Evolutionary conservation across 192 early-diverging fungal genomes (phyloP).

Genomic region (Allomyces javanicus): DNA sequence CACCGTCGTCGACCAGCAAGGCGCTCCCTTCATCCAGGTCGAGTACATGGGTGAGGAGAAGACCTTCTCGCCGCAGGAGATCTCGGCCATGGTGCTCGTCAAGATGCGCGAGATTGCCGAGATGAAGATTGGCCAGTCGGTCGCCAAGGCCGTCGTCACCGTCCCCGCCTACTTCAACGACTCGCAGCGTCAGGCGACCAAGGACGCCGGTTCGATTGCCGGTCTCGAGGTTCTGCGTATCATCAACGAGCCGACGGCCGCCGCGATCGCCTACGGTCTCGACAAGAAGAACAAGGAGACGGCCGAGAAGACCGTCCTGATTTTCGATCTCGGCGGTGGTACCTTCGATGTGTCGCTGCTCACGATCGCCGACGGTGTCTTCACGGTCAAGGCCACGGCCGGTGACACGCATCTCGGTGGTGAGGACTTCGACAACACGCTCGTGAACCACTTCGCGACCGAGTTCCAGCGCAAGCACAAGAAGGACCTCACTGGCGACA

Average conservation of each 20-base stretch:
- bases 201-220: slow-evolving; percentile 74
- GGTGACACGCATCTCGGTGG: slow-evolving; percentile 74
- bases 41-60: slow-evolving; percentile 65
- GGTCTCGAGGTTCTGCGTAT: slow-evolving; percentile 72
- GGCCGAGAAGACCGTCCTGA: slow-evolving; percentile 45
- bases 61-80: slow-evolving; percentile 61
- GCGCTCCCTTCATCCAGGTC: slow-evolving; percentile 58
- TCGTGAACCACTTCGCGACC: slow-evolving; percentile 30
- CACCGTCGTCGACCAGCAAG: slow-evolving; percentile 43
- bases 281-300: slow-evolving; percentile 47
- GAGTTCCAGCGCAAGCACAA: slow-evolving; percentile 48
- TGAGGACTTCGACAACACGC: slow-evolving; percentile 56
- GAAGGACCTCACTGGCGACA: slow-evolving; percentile 49
- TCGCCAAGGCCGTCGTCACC: slow-evolving; percentile 51
- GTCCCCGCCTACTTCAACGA: slow-evolving; percentile 80
- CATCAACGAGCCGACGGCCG: slow-evolving; percentile 82
- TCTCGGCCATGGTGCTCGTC: slow-evolving; percentile 51
- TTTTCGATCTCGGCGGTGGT: slow-evolving; percentile 71
- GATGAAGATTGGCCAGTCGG: slow-evolving; percentile 48
- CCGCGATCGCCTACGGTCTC: slow-evolving; percentile 68
- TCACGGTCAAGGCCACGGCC: slow-evolving; percentile 57
- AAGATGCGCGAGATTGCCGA: slow-evolving; percentile 70
- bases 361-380: slow-evolving; percentile 52
- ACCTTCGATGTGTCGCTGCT: slow-evolving; percentile 76
- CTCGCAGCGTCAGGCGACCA: slow-evolving; percentile 75